Percentiles rank a stretch among this genome's conserved stretches.
phyloP scores from a whole-genome alignment of 805 yeast species.

The Pichia sporocuriosa region DNA sequence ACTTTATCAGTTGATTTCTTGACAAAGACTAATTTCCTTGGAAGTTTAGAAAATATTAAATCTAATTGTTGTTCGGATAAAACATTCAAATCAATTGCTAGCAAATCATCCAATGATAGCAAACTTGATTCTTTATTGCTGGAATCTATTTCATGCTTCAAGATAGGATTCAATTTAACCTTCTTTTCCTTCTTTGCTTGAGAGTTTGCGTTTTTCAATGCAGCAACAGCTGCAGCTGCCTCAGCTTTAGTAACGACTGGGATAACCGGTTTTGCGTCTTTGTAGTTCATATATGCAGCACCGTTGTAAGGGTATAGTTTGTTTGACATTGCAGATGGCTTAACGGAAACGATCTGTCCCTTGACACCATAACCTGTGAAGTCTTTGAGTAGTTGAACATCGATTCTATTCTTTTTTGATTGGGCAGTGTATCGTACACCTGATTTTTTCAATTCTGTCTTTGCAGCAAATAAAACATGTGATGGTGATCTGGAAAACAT shows the following conservation, averaged over 20 bases:
- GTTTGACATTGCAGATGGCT: conserved; percentile 80
- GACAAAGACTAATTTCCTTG: conserved; percentile 24
- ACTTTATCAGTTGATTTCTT: conserved; percentile 18
- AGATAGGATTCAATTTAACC: conserved; percentile 9
- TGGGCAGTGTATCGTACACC: conserved; percentile 40
- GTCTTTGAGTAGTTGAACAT: conserved; percentile 71
- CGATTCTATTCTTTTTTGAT: conserved; percentile 48
- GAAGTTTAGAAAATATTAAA: conserved; percentile 21
- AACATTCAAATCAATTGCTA: conserved; percentile 20
- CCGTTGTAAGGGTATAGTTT: conserved; percentile 62
- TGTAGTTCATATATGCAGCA: conserved; percentile 55
- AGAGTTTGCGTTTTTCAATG: conserved; percentile 10
- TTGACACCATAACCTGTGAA: conserved; percentile 53
- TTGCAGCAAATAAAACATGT: conserved; percentile 10
- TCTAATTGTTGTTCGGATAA: conserved; percentile 17
- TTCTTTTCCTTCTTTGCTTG: conserved; percentile 8
- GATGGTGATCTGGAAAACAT: conserved; percentile 20
- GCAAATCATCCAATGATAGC: conserved; percentile 25
- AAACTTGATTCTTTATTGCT: conserved; percentile 6
- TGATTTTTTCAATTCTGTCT: conserved; percentile 16
- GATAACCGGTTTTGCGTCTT: conserved; percentile 28
- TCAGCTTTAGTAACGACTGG: conserved; percentile 25
- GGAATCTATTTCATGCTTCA: conserved; percentile 6
- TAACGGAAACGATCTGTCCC: conserved; percentile 71
- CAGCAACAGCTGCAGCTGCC: conserved; percentile 10